Percentiles rank a stretch among this genome's conserved stretches.
phyloP scores from a whole-genome alignment of 1,139 yeast genomes.

The Candida sp. region DNA sequence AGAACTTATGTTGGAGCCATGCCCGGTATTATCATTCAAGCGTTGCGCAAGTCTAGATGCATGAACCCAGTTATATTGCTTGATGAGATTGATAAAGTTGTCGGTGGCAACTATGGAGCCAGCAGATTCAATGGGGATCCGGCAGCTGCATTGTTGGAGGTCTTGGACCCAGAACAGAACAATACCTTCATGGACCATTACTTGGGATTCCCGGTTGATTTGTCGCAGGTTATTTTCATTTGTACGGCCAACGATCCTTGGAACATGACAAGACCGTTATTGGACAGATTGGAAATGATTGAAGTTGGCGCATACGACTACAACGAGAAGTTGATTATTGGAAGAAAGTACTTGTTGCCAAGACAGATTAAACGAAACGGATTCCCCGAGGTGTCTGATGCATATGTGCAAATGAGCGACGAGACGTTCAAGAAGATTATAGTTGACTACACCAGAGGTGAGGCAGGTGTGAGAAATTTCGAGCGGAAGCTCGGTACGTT shows the following conservation, averaged over 20 bases:
- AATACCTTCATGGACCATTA: conserved; percentile 81
- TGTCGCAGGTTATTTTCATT: conserved; percentile 82
- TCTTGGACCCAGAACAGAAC: conserved; percentile 92
- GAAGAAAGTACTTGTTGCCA: conserved; percentile 73
- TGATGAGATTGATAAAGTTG: conserved; percentile 89
- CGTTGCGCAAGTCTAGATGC: conserved; percentile 75
- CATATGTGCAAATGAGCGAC: conserved; percentile 41
- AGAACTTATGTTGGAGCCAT: conserved; percentile 94
- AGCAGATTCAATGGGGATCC: conserved; percentile 81
- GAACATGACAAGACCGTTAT: conserved; percentile 76
- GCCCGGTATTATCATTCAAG: conserved; percentile 87
- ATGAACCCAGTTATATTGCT: conserved; percentile 90
- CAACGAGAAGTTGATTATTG: conserved; percentile 79
- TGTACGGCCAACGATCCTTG: conserved; percentile 92
- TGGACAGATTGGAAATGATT: conserved; percentile 88
- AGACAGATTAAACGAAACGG: conserved; percentile 79
- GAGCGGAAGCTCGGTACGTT: conserved; percentile 76
- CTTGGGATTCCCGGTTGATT: conserved; percentile 85
- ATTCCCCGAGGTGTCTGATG: conserved; percentile 39
- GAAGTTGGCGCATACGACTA: conserved; percentile 83
- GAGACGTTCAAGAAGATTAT: conserved; percentile 65
- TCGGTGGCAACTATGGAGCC: conserved; percentile 56
- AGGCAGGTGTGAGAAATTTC: conserved; percentile 85
- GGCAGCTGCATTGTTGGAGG: conserved; percentile 88
- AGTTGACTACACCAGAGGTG: conserved; percentile 71